Percentiles rank a stretch among this genome's conserved stretches.
These are phyloP conservation scores for Aspergillus sp. DNA, from an alignment of 2,329 filamentous ascomycete species.

Conservation along the genomic window DNA sequence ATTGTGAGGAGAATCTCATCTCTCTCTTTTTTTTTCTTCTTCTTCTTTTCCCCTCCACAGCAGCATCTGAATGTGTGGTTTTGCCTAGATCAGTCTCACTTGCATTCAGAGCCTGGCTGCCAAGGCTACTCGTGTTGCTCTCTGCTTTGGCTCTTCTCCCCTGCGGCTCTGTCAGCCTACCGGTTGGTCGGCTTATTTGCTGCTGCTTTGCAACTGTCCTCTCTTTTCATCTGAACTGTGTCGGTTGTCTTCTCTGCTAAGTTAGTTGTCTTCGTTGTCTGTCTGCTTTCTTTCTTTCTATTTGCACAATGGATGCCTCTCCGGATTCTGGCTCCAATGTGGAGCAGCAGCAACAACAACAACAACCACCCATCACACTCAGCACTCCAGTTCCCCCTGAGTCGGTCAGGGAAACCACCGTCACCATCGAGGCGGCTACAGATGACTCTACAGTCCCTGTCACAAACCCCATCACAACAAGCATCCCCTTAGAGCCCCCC, in stretches of 20 bases:
- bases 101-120: constrained; percentile 2
- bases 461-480: constrained; percentile 4
- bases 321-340: constrained; percentile 15
- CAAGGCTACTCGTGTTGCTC: constrained; percentile 8
- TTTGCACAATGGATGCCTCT: constrained; percentile 23
- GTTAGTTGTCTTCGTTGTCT: neutral
- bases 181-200: neutral
- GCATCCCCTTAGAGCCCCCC: constrained; percentile 3
- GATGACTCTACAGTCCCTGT: constrained; percentile 16
- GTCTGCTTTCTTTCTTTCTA: neutral
- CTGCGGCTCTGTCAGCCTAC: neutral
- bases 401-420: constrained; percentile 4
- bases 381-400: constrained; percentile 12
- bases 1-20: neutral
- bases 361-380: constrained; percentile 19
- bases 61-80: neutral
- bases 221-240: neutral
- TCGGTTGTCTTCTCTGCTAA: too few relatives aligned
- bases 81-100: neutral
- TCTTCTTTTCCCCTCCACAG: neutral
- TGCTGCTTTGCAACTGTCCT: neutral
- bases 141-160: neutral
- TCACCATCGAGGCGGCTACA: constrained; percentile 7
- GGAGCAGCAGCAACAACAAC: constrained; percentile 15
- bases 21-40: neutral